Conservation (phyloP, 495 filamentous ascomycete genomes). For the Pyrenopolyporus hunteri region DNA sequence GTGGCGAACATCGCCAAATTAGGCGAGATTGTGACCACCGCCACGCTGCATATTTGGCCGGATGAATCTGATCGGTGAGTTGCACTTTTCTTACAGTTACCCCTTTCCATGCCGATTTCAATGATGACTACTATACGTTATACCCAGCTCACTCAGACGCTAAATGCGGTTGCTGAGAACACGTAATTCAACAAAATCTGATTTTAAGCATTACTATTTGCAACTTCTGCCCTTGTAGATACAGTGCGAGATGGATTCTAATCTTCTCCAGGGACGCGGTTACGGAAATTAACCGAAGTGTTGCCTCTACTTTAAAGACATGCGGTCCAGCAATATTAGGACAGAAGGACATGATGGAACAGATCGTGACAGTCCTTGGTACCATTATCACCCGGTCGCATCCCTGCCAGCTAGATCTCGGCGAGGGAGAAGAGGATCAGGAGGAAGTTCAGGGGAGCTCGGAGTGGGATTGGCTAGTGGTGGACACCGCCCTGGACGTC, state of each 20-base stretch:
- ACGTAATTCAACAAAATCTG: constrained; percentile 67
- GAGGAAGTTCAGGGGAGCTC: constrained; percentile 79
- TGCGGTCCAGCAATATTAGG: constrained; percentile 87
- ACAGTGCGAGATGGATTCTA: constrained; percentile 44
- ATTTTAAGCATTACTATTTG: constrained; percentile 34
- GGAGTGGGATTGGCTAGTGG: constrained; percentile 96
- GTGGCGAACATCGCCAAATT: constrained; percentile 80
- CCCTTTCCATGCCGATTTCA: constrained; percentile 33
- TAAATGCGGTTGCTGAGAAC: constrained; percentile 86
- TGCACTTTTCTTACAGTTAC: constrained; percentile 23
- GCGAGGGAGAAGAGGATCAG: constrained; percentile 73
- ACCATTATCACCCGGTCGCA: constrained; percentile 87
- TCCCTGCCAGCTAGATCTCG: constrained; percentile 89
- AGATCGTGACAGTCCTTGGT: constrained; percentile 66
- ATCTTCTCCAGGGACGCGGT: constrained; percentile 72
- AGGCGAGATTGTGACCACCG: constrained; percentile 82
- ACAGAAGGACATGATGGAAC: constrained; percentile 63
- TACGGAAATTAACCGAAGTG: constrained; percentile 92
- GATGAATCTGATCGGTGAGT: constrained; percentile 92
- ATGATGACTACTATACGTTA: constrained; percentile 93
- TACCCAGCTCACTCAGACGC: constrained; percentile 99
- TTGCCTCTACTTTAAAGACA: constrained; percentile 89
- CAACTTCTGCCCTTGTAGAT: not conserved
- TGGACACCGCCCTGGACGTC: constrained; percentile 92
- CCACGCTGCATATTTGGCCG: constrained; percentile 82